phyloP scores from a whole-genome alignment of 306 rosid species.

The Mimosa pudica region DNA sequence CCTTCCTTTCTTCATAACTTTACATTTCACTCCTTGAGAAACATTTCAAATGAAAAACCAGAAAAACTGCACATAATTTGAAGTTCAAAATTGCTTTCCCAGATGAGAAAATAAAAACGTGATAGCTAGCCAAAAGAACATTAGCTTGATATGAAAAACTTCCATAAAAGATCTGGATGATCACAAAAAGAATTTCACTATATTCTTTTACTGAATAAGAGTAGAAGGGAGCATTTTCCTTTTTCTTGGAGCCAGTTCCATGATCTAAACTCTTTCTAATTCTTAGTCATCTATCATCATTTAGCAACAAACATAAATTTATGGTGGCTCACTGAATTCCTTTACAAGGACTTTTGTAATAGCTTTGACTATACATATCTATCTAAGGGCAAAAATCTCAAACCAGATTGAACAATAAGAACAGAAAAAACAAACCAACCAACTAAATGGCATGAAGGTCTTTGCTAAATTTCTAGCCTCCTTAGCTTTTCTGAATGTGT shows the following conservation, averaged over 20 bases:
- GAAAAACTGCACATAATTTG: constrained; percentile 5
- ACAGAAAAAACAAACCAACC: constrained; percentile 42
- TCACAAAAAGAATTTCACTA: constrained; percentile 58
- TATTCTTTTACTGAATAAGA: constrained; percentile 37
- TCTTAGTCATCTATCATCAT: not conserved
- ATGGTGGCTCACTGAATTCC: constrained; percentile 47
- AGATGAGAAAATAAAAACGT: constrained; percentile 9
- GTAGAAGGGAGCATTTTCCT: constrained; percentile 32
- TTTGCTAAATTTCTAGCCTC: constrained; percentile 43
- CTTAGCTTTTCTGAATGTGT: constrained; percentile 43
- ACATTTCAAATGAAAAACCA: constrained; percentile 9
- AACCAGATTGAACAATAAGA: constrained; percentile 39
- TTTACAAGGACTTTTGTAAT: constrained; percentile 43
- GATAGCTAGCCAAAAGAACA: constrained; percentile 22
- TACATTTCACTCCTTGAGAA: constrained; percentile 18
- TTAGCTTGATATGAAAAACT: constrained; percentile 31
- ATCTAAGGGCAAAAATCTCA: constrained; percentile 44
- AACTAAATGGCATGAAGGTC: constrained; percentile 40
- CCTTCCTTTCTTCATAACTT: not conserved
- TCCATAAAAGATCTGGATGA: constrained; percentile 31
- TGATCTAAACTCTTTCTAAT: constrained; percentile 33
- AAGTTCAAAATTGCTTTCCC: constrained; percentile 12
- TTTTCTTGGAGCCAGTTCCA: constrained; percentile 41
- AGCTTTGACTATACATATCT: constrained; percentile 67
- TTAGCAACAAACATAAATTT: constrained; percentile 37